Evolutionary conservation across 73 alveolate genomes (phyloP).

Genomic region (Effrenium voratum): DNA sequence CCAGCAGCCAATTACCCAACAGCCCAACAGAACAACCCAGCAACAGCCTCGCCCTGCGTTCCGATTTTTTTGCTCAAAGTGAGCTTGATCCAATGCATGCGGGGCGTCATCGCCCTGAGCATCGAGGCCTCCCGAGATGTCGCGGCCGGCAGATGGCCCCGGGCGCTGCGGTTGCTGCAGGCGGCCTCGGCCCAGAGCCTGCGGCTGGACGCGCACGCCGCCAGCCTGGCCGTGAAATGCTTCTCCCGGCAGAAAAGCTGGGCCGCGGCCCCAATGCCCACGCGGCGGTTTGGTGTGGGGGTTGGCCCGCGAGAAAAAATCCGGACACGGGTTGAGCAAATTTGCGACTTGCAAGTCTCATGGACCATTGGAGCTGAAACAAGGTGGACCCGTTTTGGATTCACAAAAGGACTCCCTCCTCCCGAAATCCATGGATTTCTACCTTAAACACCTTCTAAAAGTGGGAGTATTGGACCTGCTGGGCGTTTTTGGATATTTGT

Average conservation of each 20-base stretch:
- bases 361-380: neutral
- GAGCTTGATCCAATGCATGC: neutral
- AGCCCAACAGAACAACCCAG: neutral
- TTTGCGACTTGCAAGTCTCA: neutral
- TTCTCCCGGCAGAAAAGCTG: conserved; percentile 15
- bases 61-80: neutral
- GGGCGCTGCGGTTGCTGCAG: conserved; percentile 13
- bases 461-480: neutral
- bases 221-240: conserved; percentile 44
- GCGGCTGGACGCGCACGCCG: conserved; percentile 31
- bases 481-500: neutral
- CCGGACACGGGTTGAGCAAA: neutral
- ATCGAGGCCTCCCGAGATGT: conserved; percentile 33
- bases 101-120: conserved; percentile 24
- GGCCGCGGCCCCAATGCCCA: neutral
- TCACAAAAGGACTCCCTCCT: no score
- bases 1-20: neutral
- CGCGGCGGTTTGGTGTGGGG: neutral
- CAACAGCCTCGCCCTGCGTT: neutral
- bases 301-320: neutral
- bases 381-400: neutral
- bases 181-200: neutral
- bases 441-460: neutral
- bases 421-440: neutral
- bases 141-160: conserved; percentile 28